phyloP scores from a whole-genome alignment of 192 early-diverging fungal species.

The Coemansia sp. region DNA sequence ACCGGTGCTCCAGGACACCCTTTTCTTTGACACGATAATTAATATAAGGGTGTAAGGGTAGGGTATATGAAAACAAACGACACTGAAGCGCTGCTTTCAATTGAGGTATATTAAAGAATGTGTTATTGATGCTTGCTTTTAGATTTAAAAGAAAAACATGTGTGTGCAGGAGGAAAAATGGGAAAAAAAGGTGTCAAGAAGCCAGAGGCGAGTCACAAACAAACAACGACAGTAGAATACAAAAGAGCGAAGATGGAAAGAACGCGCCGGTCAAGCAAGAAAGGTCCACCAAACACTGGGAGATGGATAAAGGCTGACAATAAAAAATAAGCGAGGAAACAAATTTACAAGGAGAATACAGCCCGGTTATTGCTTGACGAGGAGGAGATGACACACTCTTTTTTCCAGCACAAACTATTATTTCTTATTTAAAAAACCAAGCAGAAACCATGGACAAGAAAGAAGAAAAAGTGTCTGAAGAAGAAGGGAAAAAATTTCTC shows the following conservation, averaged over 20 bases:
- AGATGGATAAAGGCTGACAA: neutral
- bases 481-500: neutral
- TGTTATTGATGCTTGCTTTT: neutral
- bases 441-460: neutral
- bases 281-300: neutral
- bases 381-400: neutral
- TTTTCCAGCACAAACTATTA: conserved; percentile 3
- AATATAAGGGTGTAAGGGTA: neutral
- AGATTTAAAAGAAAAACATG: neutral
- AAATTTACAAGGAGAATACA: neutral
- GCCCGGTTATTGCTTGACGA: neutral
- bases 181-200: neutral
- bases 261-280: neutral
- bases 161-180: neutral
- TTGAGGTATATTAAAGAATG: neutral
- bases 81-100: conserved; percentile 6
- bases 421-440: neutral
- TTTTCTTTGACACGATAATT: neutral
- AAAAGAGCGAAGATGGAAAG: neutral
- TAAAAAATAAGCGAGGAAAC: neutral
- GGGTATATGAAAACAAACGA: conserved; percentile 7
- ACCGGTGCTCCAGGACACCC: neutral
- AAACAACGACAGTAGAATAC: neutral
- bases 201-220: neutral
- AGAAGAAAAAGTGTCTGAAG: neutral